A percentile compares a stretch with the other conserved stretches of the same genome.
Conservation (phyloP, 2,329 filamentous ascomycete genomes). For the Phaeosphaeria sp. region DNA sequence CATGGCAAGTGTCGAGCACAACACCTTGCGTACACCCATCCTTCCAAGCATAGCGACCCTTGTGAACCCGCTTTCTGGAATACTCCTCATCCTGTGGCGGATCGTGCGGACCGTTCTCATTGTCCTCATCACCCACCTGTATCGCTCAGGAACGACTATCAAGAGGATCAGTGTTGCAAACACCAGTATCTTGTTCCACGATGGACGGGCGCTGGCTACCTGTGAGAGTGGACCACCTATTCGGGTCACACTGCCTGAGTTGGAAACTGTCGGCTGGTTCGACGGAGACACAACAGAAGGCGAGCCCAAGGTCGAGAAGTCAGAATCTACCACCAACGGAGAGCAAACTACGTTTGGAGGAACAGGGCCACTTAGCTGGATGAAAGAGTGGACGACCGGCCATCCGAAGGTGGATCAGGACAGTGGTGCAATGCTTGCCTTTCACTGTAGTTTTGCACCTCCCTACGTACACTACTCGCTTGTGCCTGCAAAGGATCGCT, state of each 20-base stretch:
- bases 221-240: constrained; percentile 77
- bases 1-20: constrained; percentile 59
- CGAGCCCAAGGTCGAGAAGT: constrained; percentile 44
- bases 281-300: constrained; percentile 65
- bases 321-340: constrained; percentile 12
- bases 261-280: constrained; percentile 76
- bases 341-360: constrained; percentile 57
- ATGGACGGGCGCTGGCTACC: constrained; percentile 71
- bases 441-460: constrained; percentile 69
- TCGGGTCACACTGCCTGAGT: constrained; percentile 66
- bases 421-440: constrained; percentile 71
- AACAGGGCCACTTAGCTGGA: constrained; percentile 63
- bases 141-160: constrained; percentile 63
- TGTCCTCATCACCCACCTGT: constrained; percentile 64
- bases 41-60: constrained; percentile 72
- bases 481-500: constrained; percentile 47
- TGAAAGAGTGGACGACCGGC: constrained; percentile 75
- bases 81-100: constrained; percentile 58
- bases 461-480: constrained; percentile 74
- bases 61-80: constrained; percentile 64
- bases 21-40: constrained; percentile 61
- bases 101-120: constrained; percentile 66
- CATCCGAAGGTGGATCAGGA: constrained; percentile 71
- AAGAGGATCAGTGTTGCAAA: constrained; percentile 76
- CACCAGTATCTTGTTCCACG: constrained; percentile 70